Evolutionary conservation across 495 filamentous ascomycete species (phyloP).

Genomic region (Amniculicola lignicola): DNA sequence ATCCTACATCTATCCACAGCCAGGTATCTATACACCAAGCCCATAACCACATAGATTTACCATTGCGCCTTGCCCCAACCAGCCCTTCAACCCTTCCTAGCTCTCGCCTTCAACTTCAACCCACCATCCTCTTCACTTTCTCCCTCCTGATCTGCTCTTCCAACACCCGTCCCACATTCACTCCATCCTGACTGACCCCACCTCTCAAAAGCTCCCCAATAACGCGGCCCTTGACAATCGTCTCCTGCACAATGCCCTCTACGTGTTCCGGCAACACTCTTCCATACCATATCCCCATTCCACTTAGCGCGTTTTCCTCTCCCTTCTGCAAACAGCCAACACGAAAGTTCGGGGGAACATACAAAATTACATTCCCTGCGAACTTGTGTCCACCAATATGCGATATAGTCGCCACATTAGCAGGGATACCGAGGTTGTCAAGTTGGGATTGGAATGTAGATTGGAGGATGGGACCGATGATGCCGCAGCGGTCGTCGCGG

Average conservation of each 20-base stretch:
- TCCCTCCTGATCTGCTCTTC: constrained; percentile 14
- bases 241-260: constrained; percentile 79
- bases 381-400: constrained; percentile 93
- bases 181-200: constrained; percentile 46
- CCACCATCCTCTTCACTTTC: constrained; percentile 2
- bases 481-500: constrained; percentile 75
- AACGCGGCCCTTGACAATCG: constrained; percentile 67
- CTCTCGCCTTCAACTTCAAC: constrained; percentile 18
- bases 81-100: too few relatives aligned
- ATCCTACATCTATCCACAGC: too few relatives aligned
- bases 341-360: constrained; percentile 62
- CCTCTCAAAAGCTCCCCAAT: constrained; percentile 74
- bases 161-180: constrained; percentile 17
- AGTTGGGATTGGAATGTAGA: constrained; percentile 62
- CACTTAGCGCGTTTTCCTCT: constrained; percentile 59
- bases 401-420: constrained; percentile 71
- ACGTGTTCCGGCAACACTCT: constrained; percentile 82
- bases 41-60: too few relatives aligned
- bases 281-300: constrained; percentile 91
- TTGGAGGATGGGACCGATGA: constrained; percentile 69
- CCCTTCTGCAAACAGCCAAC: not conserved
- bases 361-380: constrained; percentile 90
- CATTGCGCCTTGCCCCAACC: too few relatives aligned
- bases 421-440: constrained; percentile 23
- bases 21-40: too few relatives aligned